These are phyloP conservation scores for Elaeagnus macrophylla DNA, from an alignment of 306 rosid species.

Conservation along the genomic window DNA sequence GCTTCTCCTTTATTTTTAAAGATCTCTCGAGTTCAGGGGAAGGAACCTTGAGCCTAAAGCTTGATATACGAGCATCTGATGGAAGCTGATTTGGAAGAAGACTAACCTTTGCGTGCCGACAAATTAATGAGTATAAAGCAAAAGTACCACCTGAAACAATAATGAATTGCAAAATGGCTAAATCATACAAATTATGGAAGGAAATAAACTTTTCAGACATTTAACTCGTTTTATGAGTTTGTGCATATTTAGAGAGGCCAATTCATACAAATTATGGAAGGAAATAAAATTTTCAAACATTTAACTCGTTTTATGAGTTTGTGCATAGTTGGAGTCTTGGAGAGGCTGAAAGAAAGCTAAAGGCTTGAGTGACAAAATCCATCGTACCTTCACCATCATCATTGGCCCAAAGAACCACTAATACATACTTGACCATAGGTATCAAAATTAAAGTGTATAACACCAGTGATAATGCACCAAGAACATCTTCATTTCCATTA, in stretches of 20 bases:
- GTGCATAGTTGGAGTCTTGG: background rate
- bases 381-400: slow-evolving; percentile 91
- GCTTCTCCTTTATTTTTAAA: slow-evolving; percentile 82
- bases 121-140: slow-evolving; percentile 95
- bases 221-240: background rate
- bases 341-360: background rate
- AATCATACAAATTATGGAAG: too few relatives aligned
- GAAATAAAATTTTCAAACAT: background rate
- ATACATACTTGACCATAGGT: slow-evolving; percentile 84
- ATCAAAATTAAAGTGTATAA: slow-evolving; percentile 86
- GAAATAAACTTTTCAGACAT: background rate
- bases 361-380: background rate
- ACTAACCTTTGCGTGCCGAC: slow-evolving; percentile 98
- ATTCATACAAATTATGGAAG: too few relatives aligned
- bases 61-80: slow-evolving; percentile 88
- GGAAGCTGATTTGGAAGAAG: slow-evolving; percentile 97
- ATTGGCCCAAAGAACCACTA: slow-evolving; percentile 92
- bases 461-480: slow-evolving; percentile 88
- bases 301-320: background rate
- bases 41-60: slow-evolving; percentile 94
- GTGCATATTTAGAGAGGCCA: background rate
- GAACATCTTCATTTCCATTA: slow-evolving; percentile 68
- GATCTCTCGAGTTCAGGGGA: slow-evolving; percentile 97
- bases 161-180: slow-evolving; percentile 5
- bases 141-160: slow-evolving; percentile 86